Evolutionary conservation across 2,329 filamentous ascomycete genomes (phyloP).

Genomic region (Colletotrichum sp.): DNA sequence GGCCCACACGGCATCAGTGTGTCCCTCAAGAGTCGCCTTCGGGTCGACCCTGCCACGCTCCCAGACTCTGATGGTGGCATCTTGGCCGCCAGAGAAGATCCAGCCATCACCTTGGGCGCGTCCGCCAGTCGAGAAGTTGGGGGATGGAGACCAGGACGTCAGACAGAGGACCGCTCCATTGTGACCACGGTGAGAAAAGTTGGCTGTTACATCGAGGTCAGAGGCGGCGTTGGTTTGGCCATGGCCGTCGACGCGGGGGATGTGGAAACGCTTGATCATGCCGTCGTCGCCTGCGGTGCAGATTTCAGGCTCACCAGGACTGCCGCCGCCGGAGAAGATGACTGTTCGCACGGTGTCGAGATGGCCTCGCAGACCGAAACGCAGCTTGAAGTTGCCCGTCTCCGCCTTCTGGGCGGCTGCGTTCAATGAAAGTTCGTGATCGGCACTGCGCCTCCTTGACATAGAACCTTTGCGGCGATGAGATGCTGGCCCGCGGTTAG

Average conservation of each 20-base stretch:
- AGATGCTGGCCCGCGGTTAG: conserved; percentile 69
- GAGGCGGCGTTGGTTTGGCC: conserved; percentile 57
- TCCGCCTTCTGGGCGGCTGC: conserved; percentile 65
- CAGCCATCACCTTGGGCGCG: conserved; percentile 91
- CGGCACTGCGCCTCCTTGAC: conserved; percentile 72
- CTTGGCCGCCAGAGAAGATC: conserved; percentile 98
- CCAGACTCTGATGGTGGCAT: conserved; percentile 93
- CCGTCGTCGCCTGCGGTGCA: conserved; percentile 96
- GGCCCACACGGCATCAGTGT: conserved; percentile 95
- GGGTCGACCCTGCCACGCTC: conserved; percentile 93
- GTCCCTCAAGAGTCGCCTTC: conserved; percentile 91
- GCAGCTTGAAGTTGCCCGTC: conserved; percentile 83
- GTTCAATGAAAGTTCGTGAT: conserved; percentile 65
- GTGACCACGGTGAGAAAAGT: conserved; percentile 95
- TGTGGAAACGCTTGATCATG: conserved; percentile 95
- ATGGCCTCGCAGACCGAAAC: conserved; percentile 90
- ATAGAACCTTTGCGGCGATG: conserved; percentile 84
- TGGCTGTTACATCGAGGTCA: conserved; percentile 89
- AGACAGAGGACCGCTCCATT: conserved; percentile 87
- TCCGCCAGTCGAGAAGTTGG: conserved; percentile 88
- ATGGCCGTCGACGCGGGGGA: conserved; percentile 77
- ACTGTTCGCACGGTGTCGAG: conserved; percentile 92
- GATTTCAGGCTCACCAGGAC: conserved; percentile 93
- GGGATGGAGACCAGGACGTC: conserved; percentile 84
- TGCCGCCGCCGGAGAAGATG: conserved; percentile 96